Conservation (phyloP, 169 alveolate genomes). For the Perkinsus chesapeaki region DNA sequence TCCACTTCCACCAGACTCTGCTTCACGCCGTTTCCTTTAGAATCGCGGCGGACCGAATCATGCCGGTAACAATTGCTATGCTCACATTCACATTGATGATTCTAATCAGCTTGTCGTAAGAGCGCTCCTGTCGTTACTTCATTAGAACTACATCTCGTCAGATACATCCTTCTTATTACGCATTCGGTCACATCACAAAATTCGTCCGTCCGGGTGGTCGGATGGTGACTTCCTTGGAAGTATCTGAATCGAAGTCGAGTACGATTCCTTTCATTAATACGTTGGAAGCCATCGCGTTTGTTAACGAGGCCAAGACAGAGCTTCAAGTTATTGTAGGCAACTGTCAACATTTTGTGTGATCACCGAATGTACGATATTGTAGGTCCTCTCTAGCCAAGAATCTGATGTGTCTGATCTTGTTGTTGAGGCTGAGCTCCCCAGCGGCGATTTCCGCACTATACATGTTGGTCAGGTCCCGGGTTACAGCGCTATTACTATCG, state of each 20-base stretch:
- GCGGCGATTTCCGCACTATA: neutral
- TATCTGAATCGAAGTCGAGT: neutral
- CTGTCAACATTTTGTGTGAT: neutral
- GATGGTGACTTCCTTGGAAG: neutral
- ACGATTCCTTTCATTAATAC: neutral
- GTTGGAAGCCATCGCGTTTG: neutral
- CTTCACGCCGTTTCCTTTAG: neutral
- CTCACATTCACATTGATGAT: neutral
- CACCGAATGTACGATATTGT: neutral
- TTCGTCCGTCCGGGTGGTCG: neutral
- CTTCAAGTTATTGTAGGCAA: neutral
- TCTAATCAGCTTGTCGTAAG: neutral
- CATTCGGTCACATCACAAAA: neutral
- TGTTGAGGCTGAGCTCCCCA: neutral
- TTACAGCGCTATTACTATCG: neutral
- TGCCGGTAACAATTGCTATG: neutral
- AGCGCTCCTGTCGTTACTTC: neutral
- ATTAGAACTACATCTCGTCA: neutral
- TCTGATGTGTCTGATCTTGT: neutral
- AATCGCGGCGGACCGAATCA: neutral
- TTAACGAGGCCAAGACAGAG: neutral
- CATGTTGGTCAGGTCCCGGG: neutral
- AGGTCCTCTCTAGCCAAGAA: neutral
- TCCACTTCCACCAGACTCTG: neutral
- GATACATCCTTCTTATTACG: neutral